phyloP scores from a whole-genome alignment of 75 land plant genomes.

The Selaginella moellendorffii region DNA sequence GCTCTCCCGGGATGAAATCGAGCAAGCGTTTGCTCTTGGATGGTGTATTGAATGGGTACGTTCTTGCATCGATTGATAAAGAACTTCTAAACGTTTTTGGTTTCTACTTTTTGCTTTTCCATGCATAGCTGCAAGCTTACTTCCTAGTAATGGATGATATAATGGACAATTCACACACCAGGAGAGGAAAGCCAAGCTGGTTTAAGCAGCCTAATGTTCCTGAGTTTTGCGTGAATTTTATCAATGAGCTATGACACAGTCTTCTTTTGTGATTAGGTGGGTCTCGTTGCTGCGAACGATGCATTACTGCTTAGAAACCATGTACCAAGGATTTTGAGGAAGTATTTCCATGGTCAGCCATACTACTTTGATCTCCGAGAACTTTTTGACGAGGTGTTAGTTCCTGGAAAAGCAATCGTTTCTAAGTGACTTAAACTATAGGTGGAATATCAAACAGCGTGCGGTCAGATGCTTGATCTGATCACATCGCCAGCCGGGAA shows the following conservation, averaged over 20 bases:
- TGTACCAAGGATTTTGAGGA: conserved; percentile 56
- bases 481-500: conserved; percentile 90
- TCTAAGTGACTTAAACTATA: too few species aligned
- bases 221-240: too few species aligned
- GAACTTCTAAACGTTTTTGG: too few species aligned
- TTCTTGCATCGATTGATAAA: not conserved
- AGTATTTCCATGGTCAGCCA: conserved; percentile 53
- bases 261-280: conserved; percentile 57
- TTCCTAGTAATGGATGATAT: conserved; percentile 94
- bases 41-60: conserved; percentile 99
- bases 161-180: conserved; percentile 79
- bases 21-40: conserved; percentile 68
- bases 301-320: conserved; percentile 83
- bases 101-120: too few species aligned
- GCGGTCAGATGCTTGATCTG: conserved; percentile 91
- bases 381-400: conserved; percentile 85
- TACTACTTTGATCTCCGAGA: conserved; percentile 76
- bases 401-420: too few species aligned
- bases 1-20: conserved; percentile 52
- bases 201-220: conserved; percentile 65
- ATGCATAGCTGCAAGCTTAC: conserved; percentile 98
- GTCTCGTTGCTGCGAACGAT: conserved; percentile 82
- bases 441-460: conserved; percentile 93
- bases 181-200: conserved; percentile 96
- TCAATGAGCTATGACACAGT: conserved; percentile 78